Conservation (phyloP, 2,329 filamentous ascomycete species). For the Aureobasidium sp. region DNA sequence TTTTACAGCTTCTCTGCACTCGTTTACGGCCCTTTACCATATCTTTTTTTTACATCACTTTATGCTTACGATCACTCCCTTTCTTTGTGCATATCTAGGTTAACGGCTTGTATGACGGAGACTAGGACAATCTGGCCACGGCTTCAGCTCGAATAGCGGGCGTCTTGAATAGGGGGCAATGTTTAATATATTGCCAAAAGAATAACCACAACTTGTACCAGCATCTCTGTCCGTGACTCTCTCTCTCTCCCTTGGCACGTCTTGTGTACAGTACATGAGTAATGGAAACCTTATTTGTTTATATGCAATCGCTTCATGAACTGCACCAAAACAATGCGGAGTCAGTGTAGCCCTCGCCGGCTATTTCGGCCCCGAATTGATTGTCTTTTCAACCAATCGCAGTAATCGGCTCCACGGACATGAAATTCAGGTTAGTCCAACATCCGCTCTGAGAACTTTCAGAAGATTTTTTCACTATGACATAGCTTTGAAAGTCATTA, state of each 20-base stretch:
- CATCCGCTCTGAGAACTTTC: neutral
- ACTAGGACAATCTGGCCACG: slow-evolving; percentile 9
- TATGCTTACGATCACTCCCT: slow-evolving; percentile 11
- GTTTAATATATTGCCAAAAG: slow-evolving; percentile 13
- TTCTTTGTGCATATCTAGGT: slow-evolving; percentile 15
- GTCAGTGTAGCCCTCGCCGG: neutral
- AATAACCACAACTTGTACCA: neutral
- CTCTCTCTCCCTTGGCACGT: neutral
- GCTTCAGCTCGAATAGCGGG: slow-evolving; percentile 11
- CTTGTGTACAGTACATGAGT: neutral
- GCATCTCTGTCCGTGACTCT: neutral
- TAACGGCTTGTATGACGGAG: slow-evolving; percentile 2
- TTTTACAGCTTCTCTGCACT: slow-evolving; percentile 12
- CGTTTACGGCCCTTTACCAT: slow-evolving; percentile 10
- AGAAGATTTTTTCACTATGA: neutral
- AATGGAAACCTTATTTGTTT: neutral
- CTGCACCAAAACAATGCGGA: slow-evolving; percentile 6
- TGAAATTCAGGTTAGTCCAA: neutral
- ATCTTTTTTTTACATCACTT: slow-evolving; percentile 4
- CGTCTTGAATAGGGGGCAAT: slow-evolving; percentile 11
- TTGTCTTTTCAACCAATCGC: neutral
- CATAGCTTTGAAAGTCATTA: neutral
- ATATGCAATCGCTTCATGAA: neutral
- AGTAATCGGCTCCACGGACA: neutral
- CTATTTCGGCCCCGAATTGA: neutral